These are phyloP conservation scores for Thozetella sp. DNA, from an alignment of 495 filamentous ascomycete species.

Conservation along the genomic window DNA sequence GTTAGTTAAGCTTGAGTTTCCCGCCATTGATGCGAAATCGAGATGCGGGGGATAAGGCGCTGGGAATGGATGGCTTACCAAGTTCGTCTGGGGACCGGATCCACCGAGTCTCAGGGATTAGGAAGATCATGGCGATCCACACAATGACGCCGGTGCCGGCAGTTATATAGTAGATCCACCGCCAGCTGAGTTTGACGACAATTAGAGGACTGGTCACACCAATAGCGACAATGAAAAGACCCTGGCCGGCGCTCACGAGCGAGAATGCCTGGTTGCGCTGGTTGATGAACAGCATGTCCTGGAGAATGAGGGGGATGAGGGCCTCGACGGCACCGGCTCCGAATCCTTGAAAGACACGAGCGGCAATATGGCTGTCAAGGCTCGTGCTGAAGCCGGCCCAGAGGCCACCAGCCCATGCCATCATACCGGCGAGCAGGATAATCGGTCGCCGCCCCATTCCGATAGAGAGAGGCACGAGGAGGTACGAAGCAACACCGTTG, in stretches of 20 bases:
- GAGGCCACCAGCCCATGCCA: slow-evolving; percentile 18
- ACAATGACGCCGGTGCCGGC: slow-evolving; percentile 10
- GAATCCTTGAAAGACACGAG: slow-evolving; percentile 14
- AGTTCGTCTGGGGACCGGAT: slow-evolving; percentile 14
- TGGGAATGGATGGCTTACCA: slow-evolving; percentile 3
- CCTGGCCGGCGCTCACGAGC: slow-evolving; percentile 12
- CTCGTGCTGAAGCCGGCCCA: slow-evolving; percentile 19
- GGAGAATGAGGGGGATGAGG: slow-evolving; percentile 20
- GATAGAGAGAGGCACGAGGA: slow-evolving; percentile 21
- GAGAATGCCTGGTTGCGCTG: slow-evolving; percentile 18
- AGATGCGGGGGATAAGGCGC: not conserved
- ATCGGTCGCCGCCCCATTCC: slow-evolving; percentile 20
- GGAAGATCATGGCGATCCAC: slow-evolving; percentile 14
- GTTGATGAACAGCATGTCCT: slow-evolving; percentile 22
- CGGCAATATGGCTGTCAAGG: slow-evolving; percentile 17
- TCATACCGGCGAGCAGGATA: slow-evolving; percentile 14
- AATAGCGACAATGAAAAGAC: slow-evolving; percentile 11
- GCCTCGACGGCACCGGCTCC: slow-evolving; percentile 21
- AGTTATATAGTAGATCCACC: slow-evolving; percentile 20
- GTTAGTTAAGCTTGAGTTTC: not conserved
- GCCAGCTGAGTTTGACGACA: slow-evolving; percentile 12
- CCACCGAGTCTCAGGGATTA: slow-evolving; percentile 21
- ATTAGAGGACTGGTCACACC: slow-evolving; percentile 17
- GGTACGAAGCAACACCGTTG: slow-evolving; percentile 16
- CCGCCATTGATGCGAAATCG: not conserved